A percentile compares a stretch with the other conserved stretches of the same genome.
phyloP scores from a whole-genome alignment of 1,139 yeast genomes.

The Hemisphaericaspora xylofermentans region DNA sequence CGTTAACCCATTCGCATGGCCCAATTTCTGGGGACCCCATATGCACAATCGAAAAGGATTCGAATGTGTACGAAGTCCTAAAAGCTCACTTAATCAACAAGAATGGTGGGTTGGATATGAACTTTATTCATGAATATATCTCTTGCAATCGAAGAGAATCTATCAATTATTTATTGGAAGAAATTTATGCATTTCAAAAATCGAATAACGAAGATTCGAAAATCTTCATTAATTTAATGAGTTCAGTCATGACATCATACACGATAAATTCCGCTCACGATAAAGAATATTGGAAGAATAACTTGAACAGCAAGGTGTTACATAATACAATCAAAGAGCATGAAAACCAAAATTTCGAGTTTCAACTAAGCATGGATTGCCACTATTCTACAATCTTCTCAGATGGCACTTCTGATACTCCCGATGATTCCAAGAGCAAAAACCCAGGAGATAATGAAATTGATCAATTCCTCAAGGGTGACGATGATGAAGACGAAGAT shows the following conservation, averaged over 20 bases:
- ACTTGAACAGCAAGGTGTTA: conserved; percentile 6
- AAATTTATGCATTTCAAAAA: conserved; percentile 21
- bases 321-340: not conserved
- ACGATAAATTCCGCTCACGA: conserved; percentile 20
- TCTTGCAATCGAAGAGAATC: conserved; percentile 13
- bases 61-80: conserved; percentile 10
- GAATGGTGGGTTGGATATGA: conserved; percentile 1
- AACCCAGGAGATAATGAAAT: conserved; percentile 4
- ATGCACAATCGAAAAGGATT: conserved; percentile 6
- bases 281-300: conserved; percentile 27
- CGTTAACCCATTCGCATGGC: conserved; percentile 2
- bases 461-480: conserved; percentile 6
- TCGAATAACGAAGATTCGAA: conserved; percentile 29
- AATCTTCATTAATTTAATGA: conserved; percentile 26
- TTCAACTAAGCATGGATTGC: conserved; percentile 14
- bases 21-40: not conserved
- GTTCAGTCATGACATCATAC: conserved; percentile 21
- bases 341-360: conserved; percentile 1
- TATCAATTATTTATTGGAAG: conserved; percentile 18
- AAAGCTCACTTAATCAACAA: conserved; percentile 5
- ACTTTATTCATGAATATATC: conserved; percentile 10
- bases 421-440: not conserved
- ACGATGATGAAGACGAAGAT: conserved; percentile 15
- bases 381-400: conserved; percentile 18
- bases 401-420: conserved; percentile 5